Percentiles rank a stretch among this genome's conserved stretches.
phyloP scores from a whole-genome alignment of 2,329 filamentous ascomycete species.

The Fusarium pininemorale region DNA sequence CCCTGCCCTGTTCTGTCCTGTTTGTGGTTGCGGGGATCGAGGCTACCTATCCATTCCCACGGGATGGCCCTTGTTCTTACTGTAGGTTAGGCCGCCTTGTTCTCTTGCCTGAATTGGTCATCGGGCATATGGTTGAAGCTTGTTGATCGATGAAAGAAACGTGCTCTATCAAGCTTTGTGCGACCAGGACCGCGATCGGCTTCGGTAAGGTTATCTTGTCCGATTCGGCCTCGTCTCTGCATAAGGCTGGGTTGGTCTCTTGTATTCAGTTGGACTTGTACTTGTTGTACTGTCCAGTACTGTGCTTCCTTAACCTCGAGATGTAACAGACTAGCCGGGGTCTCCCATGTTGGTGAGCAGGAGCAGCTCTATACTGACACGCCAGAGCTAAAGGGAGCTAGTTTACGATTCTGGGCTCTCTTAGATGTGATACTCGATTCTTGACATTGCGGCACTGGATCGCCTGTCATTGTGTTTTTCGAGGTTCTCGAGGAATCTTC shows the following conservation, averaged over 20 bases:
- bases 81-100: slow-evolving; percentile 21
- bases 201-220: slow-evolving; percentile 24
- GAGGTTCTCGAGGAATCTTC: background rate
- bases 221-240: slow-evolving; percentile 2
- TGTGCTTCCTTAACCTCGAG: background rate
- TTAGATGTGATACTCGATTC: slow-evolving; percentile 9
- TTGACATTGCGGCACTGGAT: background rate
- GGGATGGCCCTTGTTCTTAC: slow-evolving; percentile 17
- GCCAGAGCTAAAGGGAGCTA: slow-evolving; percentile 12
- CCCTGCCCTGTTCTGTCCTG: slow-evolving; percentile 10
- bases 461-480: background rate
- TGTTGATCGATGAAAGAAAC: background rate
- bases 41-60: slow-evolving; percentile 24
- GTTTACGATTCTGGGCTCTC: slow-evolving; percentile 29
- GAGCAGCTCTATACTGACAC: background rate
- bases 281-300: background rate
- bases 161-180: background rate
- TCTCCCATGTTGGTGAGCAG: background rate
- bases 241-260: slow-evolving; percentile 8
- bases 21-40: slow-evolving; percentile 18
- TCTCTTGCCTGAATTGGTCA: slow-evolving; percentile 19
- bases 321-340: slow-evolving; percentile 7
- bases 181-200: background rate
- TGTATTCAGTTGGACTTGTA: background rate
- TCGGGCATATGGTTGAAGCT: background rate